These are phyloP conservation scores for Fomes fomentarius DNA, from an alignment of 1,284 basidiomycete genomes.

Conservation along the genomic window DNA sequence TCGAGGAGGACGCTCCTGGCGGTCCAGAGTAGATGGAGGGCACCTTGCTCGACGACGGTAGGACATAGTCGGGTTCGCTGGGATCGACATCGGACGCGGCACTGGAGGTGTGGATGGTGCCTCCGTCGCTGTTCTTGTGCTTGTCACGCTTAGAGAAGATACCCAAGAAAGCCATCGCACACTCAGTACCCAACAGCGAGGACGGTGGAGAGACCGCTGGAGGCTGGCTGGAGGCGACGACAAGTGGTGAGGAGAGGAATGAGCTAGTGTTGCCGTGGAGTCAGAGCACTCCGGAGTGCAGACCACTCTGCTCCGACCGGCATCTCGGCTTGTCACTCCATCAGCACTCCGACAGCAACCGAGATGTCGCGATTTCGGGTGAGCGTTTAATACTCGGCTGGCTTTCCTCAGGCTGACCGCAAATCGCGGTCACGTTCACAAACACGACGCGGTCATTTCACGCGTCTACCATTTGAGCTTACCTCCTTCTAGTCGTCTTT, in stretches of 20 bases:
- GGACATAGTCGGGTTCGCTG: constrained; percentile 35
- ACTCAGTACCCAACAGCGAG: constrained; percentile 10
- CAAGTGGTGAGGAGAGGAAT: constrained; percentile 16
- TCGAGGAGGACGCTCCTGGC: constrained; percentile 36
- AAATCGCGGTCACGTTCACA: no score
- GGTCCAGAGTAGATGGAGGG: constrained; percentile 29
- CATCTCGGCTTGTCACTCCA: no score
- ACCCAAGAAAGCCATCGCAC: constrained; percentile 35
- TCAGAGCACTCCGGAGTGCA: no score
- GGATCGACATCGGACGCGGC: constrained; percentile 26
- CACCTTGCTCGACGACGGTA: constrained; percentile 26
- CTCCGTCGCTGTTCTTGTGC: constrained; percentile 25
- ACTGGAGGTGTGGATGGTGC: constrained; percentile 20
- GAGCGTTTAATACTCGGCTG: no score
- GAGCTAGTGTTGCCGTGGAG: no score
- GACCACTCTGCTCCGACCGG: no score
- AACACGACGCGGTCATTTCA: no score
- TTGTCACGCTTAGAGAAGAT: constrained; percentile 39
- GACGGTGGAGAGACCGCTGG: constrained; percentile 9
- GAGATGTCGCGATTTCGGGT: no score
- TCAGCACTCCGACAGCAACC: no score
- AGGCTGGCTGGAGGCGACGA: constrained; percentile 6
- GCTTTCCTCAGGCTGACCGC: no score
- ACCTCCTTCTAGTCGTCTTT: no score
- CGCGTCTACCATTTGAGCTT: no score